Conservation (phyloP, 345 rosid genomes). For the Eucalyptus regnans region DNA sequence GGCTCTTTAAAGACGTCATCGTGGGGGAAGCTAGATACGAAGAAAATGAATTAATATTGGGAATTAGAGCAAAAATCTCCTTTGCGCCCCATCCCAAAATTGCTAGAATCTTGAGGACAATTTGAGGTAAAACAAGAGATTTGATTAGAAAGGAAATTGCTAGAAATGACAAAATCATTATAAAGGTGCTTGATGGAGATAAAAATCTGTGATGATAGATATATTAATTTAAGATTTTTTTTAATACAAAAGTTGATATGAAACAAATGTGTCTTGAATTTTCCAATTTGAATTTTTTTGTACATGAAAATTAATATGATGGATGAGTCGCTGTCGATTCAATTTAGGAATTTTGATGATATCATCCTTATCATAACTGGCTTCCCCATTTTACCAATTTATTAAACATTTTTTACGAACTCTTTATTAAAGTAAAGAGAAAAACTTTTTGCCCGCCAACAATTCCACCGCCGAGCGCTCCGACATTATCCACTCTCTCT, state of each 20-base stretch:
- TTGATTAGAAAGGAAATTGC: too few relatives aligned
- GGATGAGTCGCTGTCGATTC: accelerated
- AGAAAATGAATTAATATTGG: neutral
- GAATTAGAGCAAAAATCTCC: too few relatives aligned
- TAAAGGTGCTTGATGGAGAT: neutral
- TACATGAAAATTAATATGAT: too few relatives aligned
- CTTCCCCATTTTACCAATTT: too few relatives aligned
- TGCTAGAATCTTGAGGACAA: neutral
- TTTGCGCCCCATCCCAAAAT: accelerated
- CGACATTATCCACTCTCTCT: neutral
- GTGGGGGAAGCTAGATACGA: too few relatives aligned
- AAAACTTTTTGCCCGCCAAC: neutral
- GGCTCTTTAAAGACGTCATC: neutral
- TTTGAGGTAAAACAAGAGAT: accelerated
- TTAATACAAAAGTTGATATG: neutral
- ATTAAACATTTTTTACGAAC: neutral
- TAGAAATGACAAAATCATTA: too few relatives aligned
- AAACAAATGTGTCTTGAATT: neutral
- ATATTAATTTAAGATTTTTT: too few relatives aligned
- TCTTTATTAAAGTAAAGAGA: neutral
- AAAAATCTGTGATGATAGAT: accelerated
- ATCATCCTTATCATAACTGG: too few relatives aligned
- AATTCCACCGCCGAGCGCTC: neutral
- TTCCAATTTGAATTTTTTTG: neutral
- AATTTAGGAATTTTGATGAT: too few relatives aligned